Conservation (phyloP, 2,329 filamentous ascomycete genomes). For the Exophiala alcalophila region DNA sequence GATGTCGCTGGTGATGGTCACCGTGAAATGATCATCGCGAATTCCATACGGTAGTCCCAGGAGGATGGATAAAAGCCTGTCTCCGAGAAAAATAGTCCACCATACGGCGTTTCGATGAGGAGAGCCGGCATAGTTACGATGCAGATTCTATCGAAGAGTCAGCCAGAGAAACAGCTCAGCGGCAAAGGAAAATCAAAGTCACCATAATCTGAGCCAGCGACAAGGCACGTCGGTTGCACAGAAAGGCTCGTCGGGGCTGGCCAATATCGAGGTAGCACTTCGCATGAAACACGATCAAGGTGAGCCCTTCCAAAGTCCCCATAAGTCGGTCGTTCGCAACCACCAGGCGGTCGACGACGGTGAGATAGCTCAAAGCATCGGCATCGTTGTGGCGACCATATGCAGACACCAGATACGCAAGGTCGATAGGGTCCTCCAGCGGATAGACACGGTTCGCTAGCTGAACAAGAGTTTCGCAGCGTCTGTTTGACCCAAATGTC, state of each 20-base stretch:
- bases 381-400: constrained; percentile 7
- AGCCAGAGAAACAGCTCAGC: neutral
- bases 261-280: constrained; percentile 14
- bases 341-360: constrained; percentile 12
- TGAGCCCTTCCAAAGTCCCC: constrained; percentile 4
- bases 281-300: constrained; percentile 9
- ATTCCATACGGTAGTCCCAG: constrained; percentile 14
- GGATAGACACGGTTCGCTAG: constrained; percentile 4
- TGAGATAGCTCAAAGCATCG: constrained; percentile 2
- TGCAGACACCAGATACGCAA: constrained; percentile 12
- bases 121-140: constrained; percentile 8
- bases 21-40: constrained; percentile 7
- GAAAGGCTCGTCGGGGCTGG: constrained; percentile 12
- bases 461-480: constrained; percentile 2
- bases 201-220: constrained; percentile 12
- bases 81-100: constrained; percentile 15
- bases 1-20: constrained; percentile 1
- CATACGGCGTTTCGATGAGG: constrained; percentile 6
- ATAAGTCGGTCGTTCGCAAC: constrained; percentile 6
- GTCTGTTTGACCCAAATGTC: constrained; percentile 4
- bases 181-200: neutral
- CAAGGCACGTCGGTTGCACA: constrained; percentile 13
- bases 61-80: constrained; percentile 12
- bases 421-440: constrained; percentile 1
- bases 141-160: constrained; percentile 11